phyloP scores from a whole-genome alignment of 495 filamentous ascomycete genomes.

The Entonaema liquescens region DNA sequence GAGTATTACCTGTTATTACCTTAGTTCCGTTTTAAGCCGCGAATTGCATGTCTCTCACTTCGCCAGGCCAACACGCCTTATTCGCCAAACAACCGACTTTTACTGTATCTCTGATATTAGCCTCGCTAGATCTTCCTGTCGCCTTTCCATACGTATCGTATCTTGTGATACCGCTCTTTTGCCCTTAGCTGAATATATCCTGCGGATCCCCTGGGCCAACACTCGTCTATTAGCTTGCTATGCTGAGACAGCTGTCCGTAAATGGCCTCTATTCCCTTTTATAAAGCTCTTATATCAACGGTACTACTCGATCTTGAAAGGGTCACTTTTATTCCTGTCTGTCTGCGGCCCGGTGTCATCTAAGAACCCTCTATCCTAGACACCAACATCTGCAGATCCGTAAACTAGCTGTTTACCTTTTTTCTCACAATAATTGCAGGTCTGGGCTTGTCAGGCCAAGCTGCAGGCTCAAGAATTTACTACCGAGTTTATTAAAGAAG shows the following conservation, averaged over 20 bases:
- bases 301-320: background rate
- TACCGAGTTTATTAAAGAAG: slow-evolving; percentile 11
- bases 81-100: slow-evolving; percentile 28
- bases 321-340: background rate
- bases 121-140: slow-evolving; percentile 30
- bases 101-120: slow-evolving; percentile 29
- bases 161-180: slow-evolving; percentile 32
- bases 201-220: slow-evolving; percentile 12
- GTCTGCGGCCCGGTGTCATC: background rate
- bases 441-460: slow-evolving; percentile 2
- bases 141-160: slow-evolving; percentile 30
- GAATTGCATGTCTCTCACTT: slow-evolving; percentile 39
- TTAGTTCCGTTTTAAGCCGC: slow-evolving; percentile 37
- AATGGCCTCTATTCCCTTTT: slow-evolving; percentile 1
- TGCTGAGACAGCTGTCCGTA: slow-evolving; percentile 8
- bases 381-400: background rate
- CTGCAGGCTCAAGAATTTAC: background rate
- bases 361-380: background rate
- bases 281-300: slow-evolving; percentile 8
- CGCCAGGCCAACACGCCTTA: slow-evolving; percentile 31
- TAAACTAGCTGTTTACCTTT: slow-evolving; percentile 4
- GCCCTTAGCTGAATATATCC: slow-evolving; percentile 11
- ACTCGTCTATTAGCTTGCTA: slow-evolving; percentile 13
- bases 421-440: slow-evolving; percentile 6
- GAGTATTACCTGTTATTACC: slow-evolving; percentile 39